Evolutionary conservation across 73 alveolate genomes (phyloP).

Genomic region (Paraurostyla sp.): DNA sequence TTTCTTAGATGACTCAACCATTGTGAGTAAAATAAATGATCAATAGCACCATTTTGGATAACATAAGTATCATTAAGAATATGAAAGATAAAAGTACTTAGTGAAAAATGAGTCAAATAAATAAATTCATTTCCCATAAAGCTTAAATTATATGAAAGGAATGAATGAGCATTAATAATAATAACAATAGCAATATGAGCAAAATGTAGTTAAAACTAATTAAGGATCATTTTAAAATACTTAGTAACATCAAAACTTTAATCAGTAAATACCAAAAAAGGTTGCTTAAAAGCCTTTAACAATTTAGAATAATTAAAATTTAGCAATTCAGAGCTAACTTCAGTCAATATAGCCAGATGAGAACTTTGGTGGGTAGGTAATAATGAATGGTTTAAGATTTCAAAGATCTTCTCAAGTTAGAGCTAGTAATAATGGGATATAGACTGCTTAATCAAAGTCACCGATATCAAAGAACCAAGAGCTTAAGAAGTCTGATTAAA

Average conservation of each 20-base stretch:
- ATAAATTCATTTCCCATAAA: neutral
- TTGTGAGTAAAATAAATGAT: neutral
- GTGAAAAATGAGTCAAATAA: too few species aligned
- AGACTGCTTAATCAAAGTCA: slow-evolving; percentile 14
- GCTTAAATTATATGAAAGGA: neutral
- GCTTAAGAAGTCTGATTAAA: neutral
- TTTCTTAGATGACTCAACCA: slow-evolving; percentile 42
- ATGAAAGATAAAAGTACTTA: neutral
- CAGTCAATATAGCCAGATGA: neutral
- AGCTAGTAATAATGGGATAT: neutral
- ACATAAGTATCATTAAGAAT: neutral
- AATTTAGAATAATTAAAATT: neutral
- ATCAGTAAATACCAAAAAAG: too few species aligned
- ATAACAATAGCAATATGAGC: neutral
- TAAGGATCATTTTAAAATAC: too few species aligned
- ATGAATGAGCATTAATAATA: neutral
- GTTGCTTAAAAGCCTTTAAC: too few species aligned
- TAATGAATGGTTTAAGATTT: neutral
- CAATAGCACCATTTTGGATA: neutral
- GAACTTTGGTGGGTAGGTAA: too few species aligned
- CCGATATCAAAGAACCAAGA: slow-evolving; percentile 11
- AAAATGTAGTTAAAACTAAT: neutral
- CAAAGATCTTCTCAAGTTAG: neutral
- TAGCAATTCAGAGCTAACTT: neutral
- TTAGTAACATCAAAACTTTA: too few species aligned